A percentile compares a stretch with the other conserved stretches of the same genome.
phyloP scores from a whole-genome alignment of 228 moss, liverwort and hornwort genomes.

The Sphagnum magellanicum region DNA sequence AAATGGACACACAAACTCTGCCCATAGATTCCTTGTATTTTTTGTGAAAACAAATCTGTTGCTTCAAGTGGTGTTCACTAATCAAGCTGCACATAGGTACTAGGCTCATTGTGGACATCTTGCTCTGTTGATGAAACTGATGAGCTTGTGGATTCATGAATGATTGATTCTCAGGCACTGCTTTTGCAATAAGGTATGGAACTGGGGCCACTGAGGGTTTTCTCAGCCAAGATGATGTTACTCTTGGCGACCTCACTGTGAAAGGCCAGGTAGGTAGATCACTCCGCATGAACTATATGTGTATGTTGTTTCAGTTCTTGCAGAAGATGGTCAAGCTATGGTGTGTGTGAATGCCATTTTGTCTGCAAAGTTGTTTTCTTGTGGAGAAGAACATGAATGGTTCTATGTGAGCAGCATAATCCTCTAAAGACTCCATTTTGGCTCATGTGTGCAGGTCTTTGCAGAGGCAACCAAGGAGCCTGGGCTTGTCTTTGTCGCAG shows the following conservation, averaged over 20 bases:
- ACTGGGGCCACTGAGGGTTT: constrained; percentile 77
- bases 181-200: constrained; percentile 76
- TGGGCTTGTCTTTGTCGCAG: constrained; percentile 69
- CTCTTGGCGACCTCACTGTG: constrained; percentile 56
- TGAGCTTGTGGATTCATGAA: too few species aligned
- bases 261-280: constrained; percentile 51
- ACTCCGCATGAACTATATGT: too few species aligned
- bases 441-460: constrained; percentile 44
- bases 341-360: too few species aligned
- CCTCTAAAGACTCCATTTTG: background rate
- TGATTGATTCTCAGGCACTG: constrained; percentile 38
- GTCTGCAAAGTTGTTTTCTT: background rate
- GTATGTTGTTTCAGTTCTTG: too few species aligned
- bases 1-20: too few species aligned
- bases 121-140: too few species aligned
- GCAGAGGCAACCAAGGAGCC: constrained; percentile 97
- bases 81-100: background rate
- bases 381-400: too few species aligned
- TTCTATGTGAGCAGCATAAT: too few species aligned
- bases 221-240: constrained; percentile 67
- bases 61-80: background rate
- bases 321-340: too few species aligned
- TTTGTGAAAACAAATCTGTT: too few species aligned
- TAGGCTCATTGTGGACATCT: too few species aligned
- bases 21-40: too few species aligned